These are phyloP conservation scores for Cryptococcus wingfieldii DNA, from an alignment of 1,284 basidiomycete genomes.

Conservation along the genomic window DNA sequence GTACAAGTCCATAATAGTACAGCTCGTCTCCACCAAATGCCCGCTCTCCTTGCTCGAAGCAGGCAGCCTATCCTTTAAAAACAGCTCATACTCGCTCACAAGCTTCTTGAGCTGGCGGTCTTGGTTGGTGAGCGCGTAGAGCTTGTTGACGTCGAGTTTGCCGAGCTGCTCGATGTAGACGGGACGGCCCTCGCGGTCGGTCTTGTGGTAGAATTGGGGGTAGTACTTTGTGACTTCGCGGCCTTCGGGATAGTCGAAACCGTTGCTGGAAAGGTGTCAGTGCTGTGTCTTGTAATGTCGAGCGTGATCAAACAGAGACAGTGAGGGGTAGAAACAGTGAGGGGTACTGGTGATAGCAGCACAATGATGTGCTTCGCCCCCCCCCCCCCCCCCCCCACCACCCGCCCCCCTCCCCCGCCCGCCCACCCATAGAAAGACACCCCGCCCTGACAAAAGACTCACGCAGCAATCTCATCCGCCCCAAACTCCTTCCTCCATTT, in stretches of 20 bases:
- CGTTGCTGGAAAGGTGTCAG: conserved; percentile 54
- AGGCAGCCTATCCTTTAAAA: conserved; percentile 72
- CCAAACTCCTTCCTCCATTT: conserved; percentile 87
- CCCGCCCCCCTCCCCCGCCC: no score
- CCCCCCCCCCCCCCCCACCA: no score
- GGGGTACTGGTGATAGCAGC: no score
- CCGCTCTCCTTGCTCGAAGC: conserved; percentile 67
- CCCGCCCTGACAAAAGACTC: conserved; percentile 45
- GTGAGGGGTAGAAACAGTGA: no score
- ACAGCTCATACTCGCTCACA: conserved; percentile 91
- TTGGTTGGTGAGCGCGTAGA: conserved; percentile 75
- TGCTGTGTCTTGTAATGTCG: not conserved
- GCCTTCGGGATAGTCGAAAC: conserved; percentile 84
- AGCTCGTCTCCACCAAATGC: conserved; percentile 92
- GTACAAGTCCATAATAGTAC: conserved; percentile 92
- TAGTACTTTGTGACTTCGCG: conserved; percentile 83
- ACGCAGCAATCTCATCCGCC: conserved; percentile 83
- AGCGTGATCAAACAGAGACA: not conserved
- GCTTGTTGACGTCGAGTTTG: conserved; percentile 76
- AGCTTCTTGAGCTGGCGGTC: conserved; percentile 87
- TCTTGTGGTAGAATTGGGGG: conserved; percentile 95
- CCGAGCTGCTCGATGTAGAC: conserved; percentile 93
- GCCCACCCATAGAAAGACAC: not conserved
- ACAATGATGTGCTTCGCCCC: no score
- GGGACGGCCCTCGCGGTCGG: conserved; percentile 92